phyloP scores from a whole-genome alignment of 805 yeast genomes.

The Ogataea trehalophila region DNA sequence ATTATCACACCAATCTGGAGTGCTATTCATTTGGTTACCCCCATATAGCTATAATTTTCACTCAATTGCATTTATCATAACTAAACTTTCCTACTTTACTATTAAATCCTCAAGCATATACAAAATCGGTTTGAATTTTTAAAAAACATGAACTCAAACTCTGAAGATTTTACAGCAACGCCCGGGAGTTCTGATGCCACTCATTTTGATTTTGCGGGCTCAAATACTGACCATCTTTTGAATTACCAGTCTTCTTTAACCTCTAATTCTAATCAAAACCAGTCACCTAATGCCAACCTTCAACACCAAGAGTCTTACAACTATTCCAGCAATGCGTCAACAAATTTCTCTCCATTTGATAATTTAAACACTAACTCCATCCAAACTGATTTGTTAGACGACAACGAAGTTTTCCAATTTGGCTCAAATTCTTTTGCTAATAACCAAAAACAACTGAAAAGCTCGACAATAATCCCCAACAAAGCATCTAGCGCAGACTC shows the following conservation, averaged over 20 bases:
- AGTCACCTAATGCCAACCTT: not conserved
- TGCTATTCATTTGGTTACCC: too few species aligned
- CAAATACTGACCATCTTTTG: not conserved
- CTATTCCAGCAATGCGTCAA: not conserved
- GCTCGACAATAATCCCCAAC: too few species aligned
- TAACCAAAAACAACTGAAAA: too few species aligned
- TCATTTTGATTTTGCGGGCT: constrained; percentile 1
- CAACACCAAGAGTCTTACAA: not conserved
- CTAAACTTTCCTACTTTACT: too few species aligned
- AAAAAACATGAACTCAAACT: constrained; percentile 3
- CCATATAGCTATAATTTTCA: too few species aligned
- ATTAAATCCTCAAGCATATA: too few species aligned
- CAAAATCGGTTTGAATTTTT: too few species aligned
- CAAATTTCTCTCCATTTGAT: constrained; percentile 1
- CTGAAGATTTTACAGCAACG: constrained; percentile 7
- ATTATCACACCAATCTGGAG: too few species aligned
- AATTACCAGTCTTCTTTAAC: too few species aligned
- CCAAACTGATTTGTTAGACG: not conserved
- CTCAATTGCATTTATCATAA: too few species aligned
- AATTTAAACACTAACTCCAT: not conserved
- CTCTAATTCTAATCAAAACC: too few species aligned
- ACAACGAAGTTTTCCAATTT: not conserved
- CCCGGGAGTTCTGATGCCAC: constrained; percentile 7
- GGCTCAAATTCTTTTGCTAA: not conserved
- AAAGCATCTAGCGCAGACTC: too few species aligned